Percentiles rank a stretch among this genome's conserved stretches.
Conservation (phyloP, 352 stramenopile genomes). For the Albugo laibachii region DNA sequence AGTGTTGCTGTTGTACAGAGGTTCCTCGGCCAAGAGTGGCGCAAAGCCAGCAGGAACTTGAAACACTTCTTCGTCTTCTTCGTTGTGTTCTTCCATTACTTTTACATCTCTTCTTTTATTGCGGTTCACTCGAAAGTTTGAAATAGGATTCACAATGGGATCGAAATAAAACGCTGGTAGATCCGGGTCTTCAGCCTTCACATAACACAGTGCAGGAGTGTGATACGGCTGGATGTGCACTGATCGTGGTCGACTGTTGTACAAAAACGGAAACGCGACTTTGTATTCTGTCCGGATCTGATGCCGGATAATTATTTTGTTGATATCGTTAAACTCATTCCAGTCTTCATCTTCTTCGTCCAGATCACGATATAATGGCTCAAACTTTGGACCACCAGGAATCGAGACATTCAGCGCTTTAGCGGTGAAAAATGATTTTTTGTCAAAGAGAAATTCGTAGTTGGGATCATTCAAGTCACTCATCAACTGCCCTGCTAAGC, state of each 20-base stretch:
- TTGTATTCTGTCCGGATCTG: conserved; percentile 98
- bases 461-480: conserved; percentile 95
- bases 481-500: conserved; percentile 91
- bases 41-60: conserved; percentile 72
- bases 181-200: conserved; percentile 90
- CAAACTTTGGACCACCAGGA: conserved; percentile 97
- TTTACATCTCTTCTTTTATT: conserved; percentile 26
- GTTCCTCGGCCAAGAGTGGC: conserved; percentile 84
- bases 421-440: conserved; percentile 97
- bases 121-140: conserved; percentile 73
- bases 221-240: conserved; percentile 94
- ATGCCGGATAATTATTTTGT: conserved; percentile 99
- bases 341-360: conserved; percentile 98
- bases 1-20: conserved; percentile 90
- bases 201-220: conserved; percentile 91
- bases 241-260: conserved; percentile 94
- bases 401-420: conserved; percentile 99
- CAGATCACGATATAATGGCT: conserved; percentile 96
- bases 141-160: conserved; percentile 96
- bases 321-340: conserved; percentile 99
- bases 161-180: conserved; percentile 95
- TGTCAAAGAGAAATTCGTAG: conserved; percentile 83
- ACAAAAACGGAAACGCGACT: conserved; percentile 98
- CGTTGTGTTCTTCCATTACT: conserved; percentile 11
- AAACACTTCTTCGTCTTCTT: conserved; percentile 76